These are phyloP conservation scores for Chalara sp. DNA, from an alignment of 2,329 filamentous ascomycete genomes.

Conservation along the genomic window DNA sequence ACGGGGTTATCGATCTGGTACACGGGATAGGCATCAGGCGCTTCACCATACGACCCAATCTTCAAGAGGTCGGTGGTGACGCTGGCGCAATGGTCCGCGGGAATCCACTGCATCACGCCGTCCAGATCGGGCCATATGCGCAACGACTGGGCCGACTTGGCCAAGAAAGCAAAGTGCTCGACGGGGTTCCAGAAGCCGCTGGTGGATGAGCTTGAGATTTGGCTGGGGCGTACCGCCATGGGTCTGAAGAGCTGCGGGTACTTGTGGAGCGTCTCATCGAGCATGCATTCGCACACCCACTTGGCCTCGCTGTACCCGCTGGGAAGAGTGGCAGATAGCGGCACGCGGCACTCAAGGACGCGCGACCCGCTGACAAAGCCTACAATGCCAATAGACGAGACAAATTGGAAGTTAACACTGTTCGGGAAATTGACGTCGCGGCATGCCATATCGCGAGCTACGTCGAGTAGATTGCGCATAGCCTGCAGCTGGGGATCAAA, in stretches of 20 bases:
- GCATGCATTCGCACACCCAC: conserved; percentile 41
- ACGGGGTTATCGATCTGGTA: conserved; percentile 41
- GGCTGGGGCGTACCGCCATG: conserved; percentile 39
- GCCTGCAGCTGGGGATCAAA: conserved; percentile 38
- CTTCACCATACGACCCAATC: conserved; percentile 4
- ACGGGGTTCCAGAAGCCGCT: conserved; percentile 48
- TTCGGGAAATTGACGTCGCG: neutral
- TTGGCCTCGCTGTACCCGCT: conserved; percentile 49
- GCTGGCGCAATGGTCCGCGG: conserved; percentile 36
- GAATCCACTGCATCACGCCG: conserved; percentile 35
- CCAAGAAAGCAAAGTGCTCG: conserved; percentile 43
- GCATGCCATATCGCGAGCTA: conserved; percentile 27
- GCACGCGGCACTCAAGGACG: conserved; percentile 23
- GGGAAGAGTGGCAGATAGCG: conserved; percentile 38
- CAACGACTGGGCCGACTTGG: conserved; percentile 43
- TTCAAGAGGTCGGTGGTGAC: conserved; percentile 28
- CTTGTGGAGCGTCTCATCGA: conserved; percentile 40
- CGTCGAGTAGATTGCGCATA: conserved; percentile 34
- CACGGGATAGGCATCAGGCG: conserved; percentile 20
- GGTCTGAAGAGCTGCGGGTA: conserved; percentile 35
- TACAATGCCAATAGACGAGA: conserved; percentile 36
- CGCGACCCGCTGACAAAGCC: conserved; percentile 25
- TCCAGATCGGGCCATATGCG: conserved; percentile 34
- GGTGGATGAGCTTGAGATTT: conserved; percentile 42
- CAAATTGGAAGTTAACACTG: conserved; percentile 31